phyloP scores from a whole-genome alignment of 176 grass and related monocot species.

The Carex scoparia region DNA sequence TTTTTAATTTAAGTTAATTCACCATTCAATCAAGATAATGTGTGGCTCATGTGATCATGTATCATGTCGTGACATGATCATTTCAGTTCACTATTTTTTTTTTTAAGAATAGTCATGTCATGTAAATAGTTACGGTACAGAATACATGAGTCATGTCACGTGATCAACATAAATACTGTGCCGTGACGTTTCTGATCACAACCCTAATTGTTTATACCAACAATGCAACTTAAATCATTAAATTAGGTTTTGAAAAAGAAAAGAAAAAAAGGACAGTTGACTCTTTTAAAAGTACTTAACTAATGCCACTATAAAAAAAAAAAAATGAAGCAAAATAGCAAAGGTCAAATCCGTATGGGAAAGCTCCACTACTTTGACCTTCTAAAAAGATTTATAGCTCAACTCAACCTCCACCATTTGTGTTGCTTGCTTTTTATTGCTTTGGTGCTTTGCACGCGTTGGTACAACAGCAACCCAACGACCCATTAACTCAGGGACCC shows the following conservation, averaged over 20 bases:
- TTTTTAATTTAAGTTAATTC: too few species aligned
- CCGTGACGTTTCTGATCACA: too few species aligned
- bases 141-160: too few species aligned
- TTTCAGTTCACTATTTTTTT: too few species aligned
- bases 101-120: too few species aligned
- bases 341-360: background rate
- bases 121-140: too few species aligned
- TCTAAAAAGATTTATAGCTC: slow-evolving; percentile 8
- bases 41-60: too few species aligned
- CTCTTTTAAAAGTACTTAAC: slow-evolving; percentile 1
- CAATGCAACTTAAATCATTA: background rate
- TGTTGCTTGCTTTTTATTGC: background rate
- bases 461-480: background rate
- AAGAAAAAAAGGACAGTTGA: background rate
- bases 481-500: background rate
- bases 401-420: slow-evolving; percentile 19
- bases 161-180: too few species aligned
- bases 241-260: background rate
- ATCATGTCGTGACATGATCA: too few species aligned
- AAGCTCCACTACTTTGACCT: slow-evolving; percentile 15
- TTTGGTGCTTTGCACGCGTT: slow-evolving; percentile 22
- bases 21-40: too few species aligned
- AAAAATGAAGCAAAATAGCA: background rate
- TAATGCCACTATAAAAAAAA: slow-evolving; percentile 17
- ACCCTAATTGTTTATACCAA: background rate